Percentiles rank a stretch among this genome's conserved stretches.
Evolutionary conservation across 2,329 filamentous ascomycete species (phyloP).

Genomic region (Colletotrichum sp.): DNA sequence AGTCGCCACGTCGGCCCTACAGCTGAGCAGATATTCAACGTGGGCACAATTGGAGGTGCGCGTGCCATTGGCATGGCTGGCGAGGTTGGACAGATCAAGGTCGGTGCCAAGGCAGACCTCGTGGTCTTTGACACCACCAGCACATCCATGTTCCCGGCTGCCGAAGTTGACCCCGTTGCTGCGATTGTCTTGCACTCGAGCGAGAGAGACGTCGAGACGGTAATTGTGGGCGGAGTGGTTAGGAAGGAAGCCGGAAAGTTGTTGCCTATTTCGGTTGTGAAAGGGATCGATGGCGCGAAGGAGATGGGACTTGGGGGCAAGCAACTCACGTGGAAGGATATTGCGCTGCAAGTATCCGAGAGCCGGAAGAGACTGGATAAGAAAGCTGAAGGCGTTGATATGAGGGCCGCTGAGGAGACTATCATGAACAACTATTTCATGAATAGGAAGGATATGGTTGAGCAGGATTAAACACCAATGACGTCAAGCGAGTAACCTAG

Average conservation of each 20-base stretch:
- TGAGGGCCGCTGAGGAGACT: not conserved
- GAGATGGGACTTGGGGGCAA: not conserved
- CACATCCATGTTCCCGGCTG: conserved; percentile 40
- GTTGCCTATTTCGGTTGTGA: not conserved
- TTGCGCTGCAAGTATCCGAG: not conserved
- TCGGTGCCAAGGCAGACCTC: conserved; percentile 52
- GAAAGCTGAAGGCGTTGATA: not conserved
- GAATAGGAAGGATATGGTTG: not conserved
- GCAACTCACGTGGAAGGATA: not conserved
- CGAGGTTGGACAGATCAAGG: conserved; percentile 48
- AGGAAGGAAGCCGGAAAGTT: conserved; percentile 39
- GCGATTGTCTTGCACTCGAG: conserved; percentile 47
- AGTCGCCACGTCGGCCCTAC: not conserved
- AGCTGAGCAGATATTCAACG: conserved; percentile 47
- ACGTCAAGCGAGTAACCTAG: not conserved
- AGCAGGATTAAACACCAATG: not conserved
- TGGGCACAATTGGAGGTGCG: conserved; percentile 53
- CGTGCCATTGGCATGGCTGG: conserved; percentile 44
- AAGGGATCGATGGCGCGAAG: not conserved
- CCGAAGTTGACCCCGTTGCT: conserved; percentile 44
- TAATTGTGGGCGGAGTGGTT: conserved; percentile 46
- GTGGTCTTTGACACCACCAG: conserved; percentile 46
- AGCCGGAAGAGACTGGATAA: not conserved
- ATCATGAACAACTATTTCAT: not conserved
- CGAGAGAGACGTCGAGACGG: conserved; percentile 43